phyloP scores from a whole-genome alignment of 345 rosid genomes.

The Salix suchowensis region DNA sequence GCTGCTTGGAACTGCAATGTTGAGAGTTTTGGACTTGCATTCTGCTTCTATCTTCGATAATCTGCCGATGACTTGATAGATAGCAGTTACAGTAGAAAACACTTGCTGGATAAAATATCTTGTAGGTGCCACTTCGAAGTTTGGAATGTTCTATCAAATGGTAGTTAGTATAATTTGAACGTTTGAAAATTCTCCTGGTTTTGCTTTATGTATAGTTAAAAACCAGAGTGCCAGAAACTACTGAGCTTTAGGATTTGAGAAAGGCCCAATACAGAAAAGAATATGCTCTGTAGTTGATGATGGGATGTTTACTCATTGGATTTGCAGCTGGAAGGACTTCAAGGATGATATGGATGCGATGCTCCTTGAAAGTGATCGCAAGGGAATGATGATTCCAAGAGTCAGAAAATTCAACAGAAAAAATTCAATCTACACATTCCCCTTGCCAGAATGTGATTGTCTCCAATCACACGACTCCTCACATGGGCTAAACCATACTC shows the following conservation, averaged over 20 bases:
- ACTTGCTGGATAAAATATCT: neutral
- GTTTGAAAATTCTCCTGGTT: neutral
- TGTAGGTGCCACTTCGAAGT: neutral
- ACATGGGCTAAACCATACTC: conserved; percentile 22
- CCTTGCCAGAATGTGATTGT: conserved; percentile 84
- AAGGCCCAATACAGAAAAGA: neutral
- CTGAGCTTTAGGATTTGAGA: neutral
- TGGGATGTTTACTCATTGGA: conserved; percentile 1
- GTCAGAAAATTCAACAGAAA: conserved; percentile 74
- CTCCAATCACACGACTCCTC: conserved; percentile 54
- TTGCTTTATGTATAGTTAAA: neutral
- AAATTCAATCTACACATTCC: conserved; percentile 76
- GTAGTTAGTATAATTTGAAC: neutral
- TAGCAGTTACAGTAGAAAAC: neutral
- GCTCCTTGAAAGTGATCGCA: conserved; percentile 80
- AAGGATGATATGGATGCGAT: conserved; percentile 60
- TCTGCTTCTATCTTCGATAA: neutral
- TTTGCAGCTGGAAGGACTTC: conserved; percentile 73
- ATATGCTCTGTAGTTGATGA: neutral
- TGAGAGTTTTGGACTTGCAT: neutral
- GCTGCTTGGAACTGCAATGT: neutral
- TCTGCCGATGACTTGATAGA: neutral
- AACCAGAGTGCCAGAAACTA: neutral
- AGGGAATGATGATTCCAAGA: conserved; percentile 78
- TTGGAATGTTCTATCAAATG: neutral